Percentiles rank a stretch among this genome's conserved stretches.
Evolutionary conservation across 106 monocot species (phyloP).

Genomic region (Dendrobium officinale): DNA sequence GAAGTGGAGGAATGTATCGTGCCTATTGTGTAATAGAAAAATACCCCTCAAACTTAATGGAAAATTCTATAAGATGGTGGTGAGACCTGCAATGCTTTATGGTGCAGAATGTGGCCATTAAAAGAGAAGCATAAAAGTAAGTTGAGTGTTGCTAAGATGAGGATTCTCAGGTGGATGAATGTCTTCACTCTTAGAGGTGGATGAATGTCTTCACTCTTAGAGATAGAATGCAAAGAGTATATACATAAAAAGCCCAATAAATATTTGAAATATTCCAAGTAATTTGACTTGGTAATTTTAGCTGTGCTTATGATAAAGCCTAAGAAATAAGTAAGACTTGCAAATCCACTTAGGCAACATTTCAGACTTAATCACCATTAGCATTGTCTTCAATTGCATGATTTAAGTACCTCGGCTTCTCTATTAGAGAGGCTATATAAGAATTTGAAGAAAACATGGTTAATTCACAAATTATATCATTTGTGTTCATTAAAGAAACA

Average conservation of each 20-base stretch:
- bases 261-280: background rate
- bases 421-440: background rate
- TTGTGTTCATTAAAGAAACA: background rate
- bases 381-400: background rate
- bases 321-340: background rate
- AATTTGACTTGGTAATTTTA: background rate
- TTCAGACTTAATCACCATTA: background rate
- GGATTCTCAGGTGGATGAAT: no score
- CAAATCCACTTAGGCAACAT: background rate
- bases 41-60: no score
- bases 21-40: no score
- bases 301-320: background rate
- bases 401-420: background rate
- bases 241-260: background rate
- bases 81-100: no score
- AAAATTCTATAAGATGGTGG: no score
- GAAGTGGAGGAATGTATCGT: no score
- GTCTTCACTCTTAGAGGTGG: no score
- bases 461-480: background rate
- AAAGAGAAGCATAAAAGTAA: no score
- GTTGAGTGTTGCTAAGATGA: no score
- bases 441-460: background rate
- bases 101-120: no score
- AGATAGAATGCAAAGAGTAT: no score
- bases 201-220: no score